Evolutionary conservation across 331 rosid genomes (phyloP).

Genomic region (Acacia concinna): DNA sequence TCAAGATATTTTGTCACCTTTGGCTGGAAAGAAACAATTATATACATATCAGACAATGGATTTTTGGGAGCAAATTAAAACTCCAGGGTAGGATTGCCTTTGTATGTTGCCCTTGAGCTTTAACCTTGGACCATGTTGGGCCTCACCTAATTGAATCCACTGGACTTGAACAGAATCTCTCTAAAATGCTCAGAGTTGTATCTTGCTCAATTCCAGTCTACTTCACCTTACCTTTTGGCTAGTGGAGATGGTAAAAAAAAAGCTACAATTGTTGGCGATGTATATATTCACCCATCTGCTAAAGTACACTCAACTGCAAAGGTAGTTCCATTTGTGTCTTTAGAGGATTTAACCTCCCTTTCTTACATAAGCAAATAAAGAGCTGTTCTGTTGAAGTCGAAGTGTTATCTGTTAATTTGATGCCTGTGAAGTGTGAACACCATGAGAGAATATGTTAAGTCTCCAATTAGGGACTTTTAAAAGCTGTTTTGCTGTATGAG

Average conservation of each 20-base stretch:
- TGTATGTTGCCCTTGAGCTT: constrained; percentile 18
- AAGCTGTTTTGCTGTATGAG: not conserved
- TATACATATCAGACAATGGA: constrained; percentile 81
- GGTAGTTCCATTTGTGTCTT: constrained; percentile 43
- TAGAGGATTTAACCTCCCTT: constrained; percentile 15
- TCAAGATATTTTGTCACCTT: constrained; percentile 94
- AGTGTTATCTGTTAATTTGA: not conserved
- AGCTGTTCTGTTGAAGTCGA: not conserved
- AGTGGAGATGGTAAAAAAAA: constrained; percentile 66
- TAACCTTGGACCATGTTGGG: constrained; percentile 6
- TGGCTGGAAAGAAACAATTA: constrained; percentile 90
- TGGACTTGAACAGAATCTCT: constrained; percentile 70
- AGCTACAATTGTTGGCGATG: constrained; percentile 74
- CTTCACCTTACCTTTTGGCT: constrained; percentile 68
- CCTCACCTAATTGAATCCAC: constrained; percentile 9
- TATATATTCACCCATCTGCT: constrained; percentile 88
- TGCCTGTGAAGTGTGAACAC: constrained; percentile 1
- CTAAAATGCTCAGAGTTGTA: constrained; percentile 87
- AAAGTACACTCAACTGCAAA: constrained; percentile 92
- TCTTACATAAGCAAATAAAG: constrained; percentile 9
- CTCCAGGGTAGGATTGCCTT: constrained; percentile 67
- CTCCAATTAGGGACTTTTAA: not conserved
- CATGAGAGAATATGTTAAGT: not conserved
- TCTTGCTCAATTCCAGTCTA: constrained; percentile 70
- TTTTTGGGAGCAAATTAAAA: constrained; percentile 97